phyloP scores from a whole-genome alignment of 257 asterid genomes.

The Verbascum thapsus region DNA sequence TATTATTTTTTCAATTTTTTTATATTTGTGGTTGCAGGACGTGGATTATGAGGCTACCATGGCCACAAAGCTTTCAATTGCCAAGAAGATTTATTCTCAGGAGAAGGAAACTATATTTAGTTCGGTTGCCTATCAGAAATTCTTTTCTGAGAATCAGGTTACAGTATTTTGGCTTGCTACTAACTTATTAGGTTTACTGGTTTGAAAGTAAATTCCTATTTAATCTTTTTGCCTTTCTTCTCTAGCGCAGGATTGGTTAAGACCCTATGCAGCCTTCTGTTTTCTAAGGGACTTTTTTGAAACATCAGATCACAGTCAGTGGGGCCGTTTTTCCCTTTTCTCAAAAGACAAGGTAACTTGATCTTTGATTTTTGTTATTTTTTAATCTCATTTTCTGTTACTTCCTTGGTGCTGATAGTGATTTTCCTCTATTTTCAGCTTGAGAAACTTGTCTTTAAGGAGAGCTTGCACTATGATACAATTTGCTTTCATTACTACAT shows the following conservation, averaged over 20 bases:
- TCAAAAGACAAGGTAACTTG: conserved; percentile 67
- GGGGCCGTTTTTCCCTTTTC: conserved; percentile 86
- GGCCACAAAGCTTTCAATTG: conserved; percentile 82
- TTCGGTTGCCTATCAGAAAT: conserved; percentile 67
- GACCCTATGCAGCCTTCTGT: conserved; percentile 96
- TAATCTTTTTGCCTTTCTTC: conserved; percentile 3
- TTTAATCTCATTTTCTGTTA: conserved; percentile 2
- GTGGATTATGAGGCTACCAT: conserved; percentile 91
- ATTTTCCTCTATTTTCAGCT: conserved; percentile 58
- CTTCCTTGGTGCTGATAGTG: conserved; percentile 26
- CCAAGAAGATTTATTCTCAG: conserved; percentile 70
- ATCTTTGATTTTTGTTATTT: conserved; percentile 8
- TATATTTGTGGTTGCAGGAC: conserved; percentile 46
- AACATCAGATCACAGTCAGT: conserved; percentile 94
- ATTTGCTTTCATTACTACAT: conserved; percentile 84
- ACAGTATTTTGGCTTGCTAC: conserved; percentile 13
- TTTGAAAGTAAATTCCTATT: conserved; percentile 1
- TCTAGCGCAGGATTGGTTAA: conserved; percentile 80
- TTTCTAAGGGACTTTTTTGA: conserved; percentile 91
- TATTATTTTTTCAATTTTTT: neutral
- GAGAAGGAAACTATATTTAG: conserved; percentile 76
- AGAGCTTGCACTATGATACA: conserved; percentile 67
- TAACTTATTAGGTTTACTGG: conserved; percentile 1
- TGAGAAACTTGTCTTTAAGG: conserved; percentile 76
- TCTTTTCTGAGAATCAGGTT: conserved; percentile 87